Evolutionary conservation across 169 alveolate species (phyloP).

Genomic region (Plasmodium knowlesi): DNA sequence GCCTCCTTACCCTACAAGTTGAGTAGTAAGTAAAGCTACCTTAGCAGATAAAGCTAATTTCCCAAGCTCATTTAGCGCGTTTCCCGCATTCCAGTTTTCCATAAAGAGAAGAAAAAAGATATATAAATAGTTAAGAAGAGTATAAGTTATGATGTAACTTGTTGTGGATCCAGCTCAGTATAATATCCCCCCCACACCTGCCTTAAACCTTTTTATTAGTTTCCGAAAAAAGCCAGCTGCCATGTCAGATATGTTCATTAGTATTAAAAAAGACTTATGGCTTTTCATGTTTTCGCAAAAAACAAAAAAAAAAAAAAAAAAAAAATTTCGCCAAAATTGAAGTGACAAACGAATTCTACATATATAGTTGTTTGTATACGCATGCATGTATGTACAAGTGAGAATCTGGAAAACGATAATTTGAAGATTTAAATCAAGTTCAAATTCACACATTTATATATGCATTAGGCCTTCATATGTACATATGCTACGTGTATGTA

Average conservation of each 20-base stretch:
- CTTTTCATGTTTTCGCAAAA: slow-evolving; percentile 17
- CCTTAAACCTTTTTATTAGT: background rate
- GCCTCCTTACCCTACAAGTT: background rate
- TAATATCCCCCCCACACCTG: background rate
- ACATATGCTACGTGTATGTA: background rate
- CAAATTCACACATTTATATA: background rate
- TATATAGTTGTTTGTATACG: slow-evolving; percentile 1
- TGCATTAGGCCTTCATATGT: background rate
- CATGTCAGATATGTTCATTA: slow-evolving; percentile 6
- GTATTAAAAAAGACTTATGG: slow-evolving; percentile 15
- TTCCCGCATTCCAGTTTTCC: background rate
- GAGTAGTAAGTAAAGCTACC: background rate
- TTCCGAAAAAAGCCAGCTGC: slow-evolving; percentile 17
- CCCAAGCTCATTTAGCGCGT: background rate
- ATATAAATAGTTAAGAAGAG: background rate
- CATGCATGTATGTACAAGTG: slow-evolving; percentile 3
- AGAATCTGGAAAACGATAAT: background rate
- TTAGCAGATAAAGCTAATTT: background rate
- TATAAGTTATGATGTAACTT: slow-evolving; percentile 6
- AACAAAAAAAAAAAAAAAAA: slow-evolving; percentile 31
- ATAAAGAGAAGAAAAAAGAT: background rate
- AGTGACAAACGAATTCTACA: background rate
- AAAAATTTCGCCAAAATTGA: background rate
- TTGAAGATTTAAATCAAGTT: background rate
- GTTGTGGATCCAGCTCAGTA: background rate